Base-by-base conservation (phyloP, 2,329 filamentous ascomycete species). In the Penicillium sp. region DNA sequence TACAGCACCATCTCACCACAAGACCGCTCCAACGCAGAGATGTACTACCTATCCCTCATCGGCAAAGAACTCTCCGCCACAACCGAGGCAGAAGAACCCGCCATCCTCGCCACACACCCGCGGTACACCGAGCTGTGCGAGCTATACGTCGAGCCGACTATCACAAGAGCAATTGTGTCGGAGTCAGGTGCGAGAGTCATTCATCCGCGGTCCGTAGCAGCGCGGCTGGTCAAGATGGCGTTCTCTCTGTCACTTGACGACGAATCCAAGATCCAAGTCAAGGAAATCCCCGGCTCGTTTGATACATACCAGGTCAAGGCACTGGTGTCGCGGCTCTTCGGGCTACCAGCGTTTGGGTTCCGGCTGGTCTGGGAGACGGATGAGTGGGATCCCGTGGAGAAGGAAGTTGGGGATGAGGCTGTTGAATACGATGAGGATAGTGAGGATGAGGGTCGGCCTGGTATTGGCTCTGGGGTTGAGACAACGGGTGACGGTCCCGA, bases 1-100 rank as follows among this genome's bases (percentile, higher is more conserved):
- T 77, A 75, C 61, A 74, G 86, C 59, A 76, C 78, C 16, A 86
- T 97, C 63, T 86, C 86, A 0, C 64, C 79, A 1, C 84, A 87
- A 40, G 92, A 97, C 70, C 85, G 93, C 17, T 81, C 85, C 51
- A 94, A 97, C 67, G 91, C 91, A 5, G 94, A 97, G 65, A 87
- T 93, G 67, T 99, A 96, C 72, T 99, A 99, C 71, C 84, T 97
- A 11, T 90, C 88, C 0, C 84, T 89, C 51, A 94, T 97, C 55
- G 89, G 84, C 11, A 86, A 86, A 59, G 89, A 94, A 69, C 78
- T 97, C n/a, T 74, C 73, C 25, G 71, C 69, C 7, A 69, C 59
- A 3, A 66, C 72, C 0, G 58, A 64, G 45, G 59, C 59, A 8
- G 82, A 87, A 61, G 74, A 78, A 28, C 61, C 73, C 0, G 75